phyloP scores from a whole-genome alignment of 495 filamentous ascomycete species.

The Penicillium dipodomyicola region DNA sequence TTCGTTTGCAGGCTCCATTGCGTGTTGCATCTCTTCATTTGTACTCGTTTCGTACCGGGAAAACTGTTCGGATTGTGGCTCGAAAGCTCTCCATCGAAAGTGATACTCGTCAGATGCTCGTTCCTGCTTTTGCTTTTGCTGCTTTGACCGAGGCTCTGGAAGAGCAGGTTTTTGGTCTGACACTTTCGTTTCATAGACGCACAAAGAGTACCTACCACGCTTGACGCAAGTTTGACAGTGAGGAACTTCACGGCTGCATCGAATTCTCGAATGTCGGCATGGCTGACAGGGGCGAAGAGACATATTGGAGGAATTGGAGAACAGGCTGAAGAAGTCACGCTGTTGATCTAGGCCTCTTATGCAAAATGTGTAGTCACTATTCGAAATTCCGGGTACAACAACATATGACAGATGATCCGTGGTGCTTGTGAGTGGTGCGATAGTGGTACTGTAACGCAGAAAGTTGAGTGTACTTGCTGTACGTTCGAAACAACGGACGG shows the following conservation, averaged over 20 bases:
- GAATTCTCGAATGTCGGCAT: background rate
- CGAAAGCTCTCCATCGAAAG: background rate
- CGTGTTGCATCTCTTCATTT: background rate
- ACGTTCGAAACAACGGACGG: too few species aligned
- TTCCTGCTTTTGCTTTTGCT: conserved; percentile 1
- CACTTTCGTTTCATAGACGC: background rate
- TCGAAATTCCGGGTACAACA: too few species aligned
- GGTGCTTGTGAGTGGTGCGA: too few species aligned
- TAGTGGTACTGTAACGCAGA: too few species aligned
- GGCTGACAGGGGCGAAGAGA: background rate
- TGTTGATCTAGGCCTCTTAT: too few species aligned
- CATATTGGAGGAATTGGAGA: background rate
- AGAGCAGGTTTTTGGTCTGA: background rate
- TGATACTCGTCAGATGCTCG: background rate
- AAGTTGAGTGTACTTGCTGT: too few species aligned
- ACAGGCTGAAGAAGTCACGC: too few species aligned
- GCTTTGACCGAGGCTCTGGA: background rate
- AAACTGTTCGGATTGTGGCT: background rate
- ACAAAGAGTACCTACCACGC: background rate
- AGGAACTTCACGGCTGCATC: conserved; percentile 2
- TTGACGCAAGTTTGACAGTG: background rate
- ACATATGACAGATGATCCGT: too few species aligned
- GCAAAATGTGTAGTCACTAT: too few species aligned
- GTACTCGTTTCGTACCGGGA: background rate
- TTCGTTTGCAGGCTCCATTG: background rate